A percentile compares a stretch with the other conserved stretches of the same genome.
Evolutionary conservation across 2,329 filamentous ascomycete genomes (phyloP).

Genomic region (Emergomyces africanus): DNA sequence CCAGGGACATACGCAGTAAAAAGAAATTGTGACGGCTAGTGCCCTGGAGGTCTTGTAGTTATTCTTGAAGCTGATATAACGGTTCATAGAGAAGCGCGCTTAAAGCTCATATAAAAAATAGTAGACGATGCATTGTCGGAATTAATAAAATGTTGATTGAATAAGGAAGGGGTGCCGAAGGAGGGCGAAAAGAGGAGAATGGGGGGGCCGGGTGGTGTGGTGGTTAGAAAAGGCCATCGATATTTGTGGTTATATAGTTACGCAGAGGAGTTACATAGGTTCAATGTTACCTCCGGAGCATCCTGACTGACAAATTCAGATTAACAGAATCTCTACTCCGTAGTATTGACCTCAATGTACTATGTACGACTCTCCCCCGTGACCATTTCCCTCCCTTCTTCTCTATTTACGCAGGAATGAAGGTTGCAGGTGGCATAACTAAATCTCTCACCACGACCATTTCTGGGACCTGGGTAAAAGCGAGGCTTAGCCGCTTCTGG

Average conservation of each 20-base stretch:
- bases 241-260: not conserved
- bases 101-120: not conserved
- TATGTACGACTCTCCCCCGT: not conserved
- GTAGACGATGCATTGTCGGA: not conserved
- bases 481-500: not conserved
- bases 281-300: not conserved
- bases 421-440: no score
- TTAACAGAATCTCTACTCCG: not conserved
- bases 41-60: no score
- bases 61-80: no score
- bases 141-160: not conserved
- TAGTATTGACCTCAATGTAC: no score
- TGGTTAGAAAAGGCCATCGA: not conserved
- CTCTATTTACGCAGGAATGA: no score
- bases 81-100: no score
- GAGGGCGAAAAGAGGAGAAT: no score
- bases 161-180: not conserved
- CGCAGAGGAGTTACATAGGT: not conserved
- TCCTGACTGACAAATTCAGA: not conserved
- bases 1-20: no score
- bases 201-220: no score
- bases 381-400: not conserved
- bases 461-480: not conserved
- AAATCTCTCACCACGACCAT: not conserved
- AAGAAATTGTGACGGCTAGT: no score